Base-by-base conservation (phyloP, 2,329 filamentous ascomycete genomes). In the Calonectria naviculata region DNA sequence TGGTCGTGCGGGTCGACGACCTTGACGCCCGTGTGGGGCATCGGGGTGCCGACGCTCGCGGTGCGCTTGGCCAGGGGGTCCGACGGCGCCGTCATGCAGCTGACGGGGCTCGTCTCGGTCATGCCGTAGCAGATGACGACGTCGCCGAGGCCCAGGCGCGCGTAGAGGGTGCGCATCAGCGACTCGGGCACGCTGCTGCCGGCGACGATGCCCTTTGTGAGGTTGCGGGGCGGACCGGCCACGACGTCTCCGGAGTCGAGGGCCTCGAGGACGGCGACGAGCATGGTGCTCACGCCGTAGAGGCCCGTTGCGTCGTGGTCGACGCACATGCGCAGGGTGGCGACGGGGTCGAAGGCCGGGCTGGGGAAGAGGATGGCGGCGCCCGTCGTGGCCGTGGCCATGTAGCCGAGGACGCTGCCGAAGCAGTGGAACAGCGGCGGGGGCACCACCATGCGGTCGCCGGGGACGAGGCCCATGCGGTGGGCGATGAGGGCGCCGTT, bases 81-180 rank as follows among this genome's bases (percentile, higher is more conserved):
- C 21, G 89, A 84, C 0, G 94, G 95, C 0, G 90, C 87, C 0
- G 95, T 98, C 95, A 98, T 98, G 74, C 90, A 90, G 86, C 90
- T 87, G 78, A 94, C 93, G 46, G 93, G 93, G 60, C 88, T 89
- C 1, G 95, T 98, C 84, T 98, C 95, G 1, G 95, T 98, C 95
- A 97, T 97, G 72, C 95, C 95, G 82, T 98, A 98, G 86, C 95
- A 98, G 74, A 98, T 98, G 0, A 95, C 96, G 26, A 98, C 84
- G 67, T 97, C 93, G 0, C 88, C 90, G 21, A 98, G 85, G 60
- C 97, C 97, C 10, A 98, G 86, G 2, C 86, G 88, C 28, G 88
- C 87, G 81, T 96, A 93, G 8, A 98, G 84, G 71, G 90, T 91
- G 21, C 89, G 87, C 94, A 97, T 97, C 31, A 98, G 87, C 65